Percentiles rank a stretch among this genome's conserved stretches.
Evolutionary conservation across 257 asterid species (phyloP).

Genomic region (Penstemon davidsonii): DNA sequence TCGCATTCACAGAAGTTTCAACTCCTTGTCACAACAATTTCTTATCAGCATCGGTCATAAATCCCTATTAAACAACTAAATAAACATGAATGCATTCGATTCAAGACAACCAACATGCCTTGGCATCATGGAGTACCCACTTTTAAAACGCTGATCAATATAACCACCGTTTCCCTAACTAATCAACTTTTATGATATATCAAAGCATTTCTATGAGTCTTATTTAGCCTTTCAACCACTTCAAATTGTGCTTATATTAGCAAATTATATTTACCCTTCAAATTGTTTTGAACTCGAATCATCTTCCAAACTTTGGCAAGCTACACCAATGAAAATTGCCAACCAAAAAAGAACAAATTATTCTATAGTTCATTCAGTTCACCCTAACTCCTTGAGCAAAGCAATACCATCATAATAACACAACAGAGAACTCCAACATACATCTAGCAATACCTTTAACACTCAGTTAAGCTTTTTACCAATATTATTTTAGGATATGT

Average conservation of each 20-base stretch:
- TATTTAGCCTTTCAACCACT: too few relatives aligned
- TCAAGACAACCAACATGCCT: not conserved
- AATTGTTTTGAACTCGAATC: too few relatives aligned
- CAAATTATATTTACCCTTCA: too few relatives aligned
- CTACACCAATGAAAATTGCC: too few relatives aligned
- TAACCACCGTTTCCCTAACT: not conserved
- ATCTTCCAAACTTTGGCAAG: not conserved
- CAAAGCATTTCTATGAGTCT: not conserved
- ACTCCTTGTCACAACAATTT: not conserved
- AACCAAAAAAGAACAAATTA: too few relatives aligned
- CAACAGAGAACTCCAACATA: too few relatives aligned
- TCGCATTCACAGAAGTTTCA: not conserved
- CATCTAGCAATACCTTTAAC: too few relatives aligned
- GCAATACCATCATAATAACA: slow-evolving; percentile 4
- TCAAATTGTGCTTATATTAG: too few relatives aligned
- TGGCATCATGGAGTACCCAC: not conserved
- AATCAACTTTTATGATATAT: not conserved
- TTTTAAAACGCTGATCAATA: not conserved
- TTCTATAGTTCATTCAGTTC: too few relatives aligned
- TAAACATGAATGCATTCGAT: slow-evolving; percentile 8
- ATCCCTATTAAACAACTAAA: not conserved
- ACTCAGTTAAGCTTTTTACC: too few relatives aligned
- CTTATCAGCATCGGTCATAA: slow-evolving; percentile 16
- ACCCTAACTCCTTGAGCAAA: not conserved
- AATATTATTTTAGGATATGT: too few relatives aligned